phyloP scores from a whole-genome alignment of 2,329 filamentous ascomycete genomes.

The Esteya vermicola region DNA sequence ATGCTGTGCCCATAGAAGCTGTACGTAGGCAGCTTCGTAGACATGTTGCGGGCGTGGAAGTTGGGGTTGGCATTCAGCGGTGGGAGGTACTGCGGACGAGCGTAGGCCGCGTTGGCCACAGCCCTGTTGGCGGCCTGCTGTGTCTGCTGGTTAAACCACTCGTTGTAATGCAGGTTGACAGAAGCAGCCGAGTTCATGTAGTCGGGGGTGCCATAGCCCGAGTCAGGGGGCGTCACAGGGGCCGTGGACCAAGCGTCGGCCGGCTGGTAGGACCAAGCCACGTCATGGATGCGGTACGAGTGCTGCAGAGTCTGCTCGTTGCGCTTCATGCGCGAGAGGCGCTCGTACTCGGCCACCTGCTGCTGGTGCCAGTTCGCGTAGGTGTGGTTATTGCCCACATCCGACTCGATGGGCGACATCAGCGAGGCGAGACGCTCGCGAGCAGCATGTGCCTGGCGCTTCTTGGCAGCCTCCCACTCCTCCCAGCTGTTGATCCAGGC shows the following conservation, averaged over 20 bases:
- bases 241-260: conserved; percentile 25
- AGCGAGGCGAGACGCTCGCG: conserved; percentile 36
- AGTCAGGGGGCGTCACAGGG: conserved; percentile 44
- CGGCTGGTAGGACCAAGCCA: conserved; percentile 23
- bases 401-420: conserved; percentile 32
- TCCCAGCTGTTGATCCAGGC: conserved; percentile 49
- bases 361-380: conserved; percentile 36
- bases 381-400: conserved; percentile 18
- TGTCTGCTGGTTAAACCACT: conserved; percentile 37
- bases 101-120: conserved; percentile 16
- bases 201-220: conserved; percentile 47
- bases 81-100: conserved; percentile 10
- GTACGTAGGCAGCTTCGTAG: conserved; percentile 22
- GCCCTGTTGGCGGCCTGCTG: conserved; percentile 25
- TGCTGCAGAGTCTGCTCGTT: conserved; percentile 16
- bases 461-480: conserved; percentile 41
- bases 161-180: conserved; percentile 39
- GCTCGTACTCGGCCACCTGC: conserved; percentile 40
- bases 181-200: conserved; percentile 41
- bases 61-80: conserved; percentile 9
- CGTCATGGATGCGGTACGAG: conserved; percentile 29
- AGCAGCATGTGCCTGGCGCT: conserved; percentile 31
- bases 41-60: conserved; percentile 28
- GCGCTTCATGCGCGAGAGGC: conserved; percentile 25
- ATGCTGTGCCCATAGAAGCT: conserved; percentile 31